Conservation (phyloP, 169 alveolate species). For the Plasmodium chabaudi region DNA sequence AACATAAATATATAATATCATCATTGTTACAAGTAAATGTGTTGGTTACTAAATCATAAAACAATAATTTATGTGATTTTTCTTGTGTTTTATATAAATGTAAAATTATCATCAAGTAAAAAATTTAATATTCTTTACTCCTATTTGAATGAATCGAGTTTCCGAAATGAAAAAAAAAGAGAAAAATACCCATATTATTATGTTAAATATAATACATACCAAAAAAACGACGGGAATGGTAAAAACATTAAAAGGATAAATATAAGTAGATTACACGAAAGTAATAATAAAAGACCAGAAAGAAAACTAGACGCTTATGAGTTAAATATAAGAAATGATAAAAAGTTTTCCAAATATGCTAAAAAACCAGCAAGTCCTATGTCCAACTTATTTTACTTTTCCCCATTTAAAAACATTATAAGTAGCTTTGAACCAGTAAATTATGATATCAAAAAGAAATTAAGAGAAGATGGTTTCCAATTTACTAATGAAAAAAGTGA, state of each 20-base stretch:
- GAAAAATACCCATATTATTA: constrained; percentile 9
- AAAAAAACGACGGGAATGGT: neutral
- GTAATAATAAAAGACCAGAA: constrained; percentile 68
- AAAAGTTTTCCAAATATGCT: constrained; percentile 80
- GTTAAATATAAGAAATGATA: constrained; percentile 82
- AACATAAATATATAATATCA: neutral
- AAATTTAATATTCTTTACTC: neutral
- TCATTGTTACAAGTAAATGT: constrained; percentile 7
- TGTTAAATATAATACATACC: constrained; percentile 12
- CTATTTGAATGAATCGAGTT: neutral
- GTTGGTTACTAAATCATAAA: constrained; percentile 4
- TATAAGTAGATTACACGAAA: constrained; percentile 2
- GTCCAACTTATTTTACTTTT: constrained; percentile 78
- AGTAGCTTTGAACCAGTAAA: constrained; percentile 72
- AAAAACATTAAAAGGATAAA: constrained; percentile 12
- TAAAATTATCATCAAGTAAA: neutral
- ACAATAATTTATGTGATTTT: neutral
- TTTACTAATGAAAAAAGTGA: constrained; percentile 61
- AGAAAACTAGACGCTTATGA: constrained; percentile 80
- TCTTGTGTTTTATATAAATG: constrained; percentile 5
- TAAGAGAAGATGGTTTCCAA: constrained; percentile 74
- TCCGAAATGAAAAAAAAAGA: neutral
- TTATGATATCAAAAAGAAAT: constrained; percentile 29
- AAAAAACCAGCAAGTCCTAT: constrained; percentile 84
- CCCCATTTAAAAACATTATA: constrained; percentile 84